Percentiles rank a stretch among this genome's conserved stretches.
Conservation (phyloP, 495 filamentous ascomycete species). For the Xylaria bambusicola region DNA sequence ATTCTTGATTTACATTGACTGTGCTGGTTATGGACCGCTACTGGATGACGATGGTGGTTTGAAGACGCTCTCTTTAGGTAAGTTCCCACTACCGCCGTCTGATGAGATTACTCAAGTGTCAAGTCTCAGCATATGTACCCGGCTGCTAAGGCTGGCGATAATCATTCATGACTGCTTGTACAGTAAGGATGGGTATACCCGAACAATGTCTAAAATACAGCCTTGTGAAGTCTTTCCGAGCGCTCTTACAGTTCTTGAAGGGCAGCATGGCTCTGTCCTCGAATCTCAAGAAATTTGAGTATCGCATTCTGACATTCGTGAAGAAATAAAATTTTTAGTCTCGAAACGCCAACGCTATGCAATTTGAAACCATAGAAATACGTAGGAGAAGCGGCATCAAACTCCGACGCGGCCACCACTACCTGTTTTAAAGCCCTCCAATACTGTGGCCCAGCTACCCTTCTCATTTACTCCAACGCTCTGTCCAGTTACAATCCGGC, state of each 20-base stretch:
- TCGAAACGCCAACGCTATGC: conserved; percentile 39
- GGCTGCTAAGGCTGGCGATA: background rate
- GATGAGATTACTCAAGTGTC: too few species aligned
- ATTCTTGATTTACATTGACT: too few species aligned
- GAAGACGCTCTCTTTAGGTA: too few species aligned
- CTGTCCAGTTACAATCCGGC: conserved; percentile 37
- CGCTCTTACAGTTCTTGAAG: background rate
- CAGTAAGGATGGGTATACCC: too few species aligned
- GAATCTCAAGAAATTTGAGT: too few species aligned
- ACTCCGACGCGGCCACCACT: conserved; percentile 32
- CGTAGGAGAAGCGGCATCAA: conserved; percentile 1
- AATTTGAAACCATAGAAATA: conserved; percentile 16
- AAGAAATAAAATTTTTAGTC: background rate
- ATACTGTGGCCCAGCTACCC: conserved; percentile 33
- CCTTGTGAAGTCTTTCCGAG: background rate
- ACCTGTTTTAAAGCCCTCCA: conserved; percentile 37
- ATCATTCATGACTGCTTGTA: too few species aligned
- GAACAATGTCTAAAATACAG: too few species aligned
- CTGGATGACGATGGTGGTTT: too few species aligned
- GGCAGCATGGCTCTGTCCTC: background rate
- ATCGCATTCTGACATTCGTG: too few species aligned
- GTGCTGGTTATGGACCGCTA: too few species aligned
- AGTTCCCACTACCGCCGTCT: too few species aligned
- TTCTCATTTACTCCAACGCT: conserved; percentile 22
- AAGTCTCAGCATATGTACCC: background rate